phyloP scores from a whole-genome alignment of 2,329 filamentous ascomycete genomes.

The Sporothrix euskadiensis region DNA sequence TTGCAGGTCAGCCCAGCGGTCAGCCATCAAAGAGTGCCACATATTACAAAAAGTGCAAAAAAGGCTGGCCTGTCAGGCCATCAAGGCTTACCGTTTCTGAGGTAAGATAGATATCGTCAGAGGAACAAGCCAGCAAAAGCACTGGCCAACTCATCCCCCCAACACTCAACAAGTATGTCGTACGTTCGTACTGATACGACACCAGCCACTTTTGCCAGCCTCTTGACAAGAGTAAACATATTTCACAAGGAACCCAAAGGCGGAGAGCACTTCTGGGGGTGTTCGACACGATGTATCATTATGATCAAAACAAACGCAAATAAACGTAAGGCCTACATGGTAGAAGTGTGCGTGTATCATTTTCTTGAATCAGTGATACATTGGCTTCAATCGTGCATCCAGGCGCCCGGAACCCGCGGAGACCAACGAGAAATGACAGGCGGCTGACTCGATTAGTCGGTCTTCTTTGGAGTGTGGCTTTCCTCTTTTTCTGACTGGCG shows the following conservation, averaged over 20 bases:
- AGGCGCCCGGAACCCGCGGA: slow-evolving; percentile 9
- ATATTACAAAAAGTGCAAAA: too few species aligned
- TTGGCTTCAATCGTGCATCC: neutral
- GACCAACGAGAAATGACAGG: neutral
- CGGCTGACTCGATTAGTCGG: slow-evolving; percentile 10
- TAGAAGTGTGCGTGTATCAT: neutral
- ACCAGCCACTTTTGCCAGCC: neutral
- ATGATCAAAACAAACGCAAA: neutral
- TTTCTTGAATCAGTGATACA: neutral
- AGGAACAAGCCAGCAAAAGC: neutral
- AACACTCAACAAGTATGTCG: neutral
- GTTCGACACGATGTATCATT: neutral
- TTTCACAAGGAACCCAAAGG: neutral
- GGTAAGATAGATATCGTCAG: neutral
- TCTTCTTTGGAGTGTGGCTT: neutral
- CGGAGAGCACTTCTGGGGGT: neutral
- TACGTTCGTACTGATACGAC: neutral
- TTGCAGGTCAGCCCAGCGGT: slow-evolving; percentile 8
- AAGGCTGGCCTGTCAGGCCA: neutral
- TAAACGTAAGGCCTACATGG: neutral
- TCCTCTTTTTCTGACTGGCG: neutral
- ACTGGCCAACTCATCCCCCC: neutral
- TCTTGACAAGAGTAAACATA: neutral
- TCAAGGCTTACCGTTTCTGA: neutral
- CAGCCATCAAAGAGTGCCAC: neutral